phyloP scores from a whole-genome alignment of 225 moss, liverwort and hornwort genomes.

The Takakia lepidozioides region DNA sequence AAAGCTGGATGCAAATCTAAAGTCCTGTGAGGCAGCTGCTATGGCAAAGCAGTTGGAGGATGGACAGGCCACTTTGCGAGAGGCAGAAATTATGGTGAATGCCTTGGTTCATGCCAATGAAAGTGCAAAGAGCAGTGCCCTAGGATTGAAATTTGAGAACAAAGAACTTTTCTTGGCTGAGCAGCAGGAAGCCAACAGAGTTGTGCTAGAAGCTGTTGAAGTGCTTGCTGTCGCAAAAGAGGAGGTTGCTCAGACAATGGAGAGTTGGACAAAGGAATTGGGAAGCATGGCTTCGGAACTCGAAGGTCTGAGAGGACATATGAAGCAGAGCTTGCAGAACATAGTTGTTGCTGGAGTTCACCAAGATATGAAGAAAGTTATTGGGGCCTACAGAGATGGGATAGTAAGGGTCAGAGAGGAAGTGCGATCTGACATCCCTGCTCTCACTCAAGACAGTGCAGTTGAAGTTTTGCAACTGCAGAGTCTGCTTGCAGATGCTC shows the following conservation, averaged over 20 bases:
- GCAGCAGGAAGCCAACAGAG: no score
- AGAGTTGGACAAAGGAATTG: conserved; percentile 46
- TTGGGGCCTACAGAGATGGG: conserved; percentile 27
- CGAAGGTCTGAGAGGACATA: conserved; percentile 33
- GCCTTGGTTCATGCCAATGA: no score
- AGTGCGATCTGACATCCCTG: no score
- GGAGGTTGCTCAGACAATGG: conserved; percentile 38
- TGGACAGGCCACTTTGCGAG: background rate
- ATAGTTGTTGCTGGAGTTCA: conserved; percentile 37
- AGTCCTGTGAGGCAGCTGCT: conserved; percentile 22
- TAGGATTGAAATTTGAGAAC: no score
- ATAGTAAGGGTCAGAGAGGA: no score
- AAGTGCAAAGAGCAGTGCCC: no score
- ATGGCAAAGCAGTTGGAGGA: conserved; percentile 13
- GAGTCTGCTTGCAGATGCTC: conserved; percentile 25
- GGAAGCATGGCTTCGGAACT: conserved; percentile 34
- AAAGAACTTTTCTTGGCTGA: no score
- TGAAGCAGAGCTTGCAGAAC: conserved; percentile 43
- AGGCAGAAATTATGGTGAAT: no score
- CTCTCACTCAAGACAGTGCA: conserved; percentile 16
- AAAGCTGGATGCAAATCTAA: conserved; percentile 13
- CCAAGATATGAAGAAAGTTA: conserved; percentile 30
- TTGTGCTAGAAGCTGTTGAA: no score
- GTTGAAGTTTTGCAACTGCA: conserved; percentile 13
- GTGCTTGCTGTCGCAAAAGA: conserved; percentile 38